Conservation (phyloP, 2,329 filamentous ascomycete genomes). For the Alternaria dauci region DNA sequence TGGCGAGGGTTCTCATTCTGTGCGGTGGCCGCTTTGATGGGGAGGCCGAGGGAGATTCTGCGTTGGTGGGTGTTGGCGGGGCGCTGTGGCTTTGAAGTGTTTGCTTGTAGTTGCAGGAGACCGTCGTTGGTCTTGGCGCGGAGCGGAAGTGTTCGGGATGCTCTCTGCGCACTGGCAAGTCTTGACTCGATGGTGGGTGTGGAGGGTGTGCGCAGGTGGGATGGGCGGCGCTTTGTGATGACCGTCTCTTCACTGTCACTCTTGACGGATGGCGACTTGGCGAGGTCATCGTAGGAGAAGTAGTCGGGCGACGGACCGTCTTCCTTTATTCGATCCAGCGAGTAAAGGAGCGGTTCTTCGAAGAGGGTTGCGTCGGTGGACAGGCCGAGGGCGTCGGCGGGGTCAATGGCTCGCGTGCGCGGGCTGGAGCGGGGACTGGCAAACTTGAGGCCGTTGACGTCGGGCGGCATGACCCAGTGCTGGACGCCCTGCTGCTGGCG, state of each 20-base stretch:
- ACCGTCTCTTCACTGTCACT: constrained; percentile 20
- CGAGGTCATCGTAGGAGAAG: constrained; percentile 16
- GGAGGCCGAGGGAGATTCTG: constrained; percentile 33
- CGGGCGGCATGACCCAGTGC: constrained; percentile 22
- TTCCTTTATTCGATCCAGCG: constrained; percentile 28
- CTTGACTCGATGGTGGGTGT: constrained; percentile 25
- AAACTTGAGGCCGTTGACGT: constrained; percentile 27
- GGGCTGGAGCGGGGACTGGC: constrained; percentile 21
- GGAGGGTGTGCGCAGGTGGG: constrained; percentile 26
- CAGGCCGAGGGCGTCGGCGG: constrained; percentile 24
- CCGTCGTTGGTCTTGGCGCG: constrained; percentile 34
- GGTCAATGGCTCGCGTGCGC: constrained; percentile 16
- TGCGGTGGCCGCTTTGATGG: constrained; percentile 22
- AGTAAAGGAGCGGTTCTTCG: constrained; percentile 29
- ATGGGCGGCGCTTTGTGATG: constrained; percentile 21
- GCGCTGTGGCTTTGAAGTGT: constrained; percentile 20
- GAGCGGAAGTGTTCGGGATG: constrained; percentile 20
- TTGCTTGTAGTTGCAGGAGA: constrained; percentile 31
- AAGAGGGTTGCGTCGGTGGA: constrained; percentile 30
- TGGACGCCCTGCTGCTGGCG: constrained; percentile 17
- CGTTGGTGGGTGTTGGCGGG: constrained; percentile 26
- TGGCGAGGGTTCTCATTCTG: constrained; percentile 10
- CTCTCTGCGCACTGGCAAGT: constrained; percentile 18
- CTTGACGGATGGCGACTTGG: constrained; percentile 22
- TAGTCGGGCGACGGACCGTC: constrained; percentile 22